Base-by-base conservation (phyloP, 2,329 filamentous ascomycete genomes). In the Xylaria sp. region DNA sequence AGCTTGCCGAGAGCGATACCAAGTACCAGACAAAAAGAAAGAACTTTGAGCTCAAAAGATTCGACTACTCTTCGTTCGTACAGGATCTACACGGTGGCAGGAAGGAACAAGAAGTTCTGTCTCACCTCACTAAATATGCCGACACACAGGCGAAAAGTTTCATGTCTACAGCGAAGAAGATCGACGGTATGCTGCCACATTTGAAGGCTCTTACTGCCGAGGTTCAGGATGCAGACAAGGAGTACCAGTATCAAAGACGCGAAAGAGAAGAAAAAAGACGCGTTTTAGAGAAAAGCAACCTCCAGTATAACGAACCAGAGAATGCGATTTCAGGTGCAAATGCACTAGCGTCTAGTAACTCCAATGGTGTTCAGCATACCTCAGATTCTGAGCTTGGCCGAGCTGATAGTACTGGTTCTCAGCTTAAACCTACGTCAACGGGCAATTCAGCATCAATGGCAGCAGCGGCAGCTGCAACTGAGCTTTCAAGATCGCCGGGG, bases 51-150 rank as follows among this genome's bases (percentile, higher is more conserved):
- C 86, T 99, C 66, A 98, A 97, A 83, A 91, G 97, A 10, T 99
- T 99, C 77, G 97, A 99, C 80, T 99, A 99, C 80, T 98, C 95
- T 2, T 97, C 94, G 15, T 99, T 98, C 78, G 97, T 99, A 93
- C 95, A 98, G 77, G 96, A 99, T 83, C 86, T 99, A n/a, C 96
- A 98, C 72, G 96, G 96, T 36, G 96, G 96, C n/a, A 91, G 96
- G 71, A 99, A 98, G 79, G 96, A 99, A 76, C 96, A 98, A 78
- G 96, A 99, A 79, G 93, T 99, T 4, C 82, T 99, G 36, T 98
- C 95, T 0, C 93, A 98, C 78, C 86, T 99, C 39, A 99, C 96
- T 1, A 95, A 92, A 78, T 99, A 94, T 79, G 97, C 97, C 10
- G 94, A 97, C 78, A 90, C 91, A 2, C 96, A 99, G 78, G 93